These are phyloP conservation scores for Phoma herbarum DNA, from an alignment of 2,329 filamentous ascomycete genomes.

Conservation along the genomic window DNA sequence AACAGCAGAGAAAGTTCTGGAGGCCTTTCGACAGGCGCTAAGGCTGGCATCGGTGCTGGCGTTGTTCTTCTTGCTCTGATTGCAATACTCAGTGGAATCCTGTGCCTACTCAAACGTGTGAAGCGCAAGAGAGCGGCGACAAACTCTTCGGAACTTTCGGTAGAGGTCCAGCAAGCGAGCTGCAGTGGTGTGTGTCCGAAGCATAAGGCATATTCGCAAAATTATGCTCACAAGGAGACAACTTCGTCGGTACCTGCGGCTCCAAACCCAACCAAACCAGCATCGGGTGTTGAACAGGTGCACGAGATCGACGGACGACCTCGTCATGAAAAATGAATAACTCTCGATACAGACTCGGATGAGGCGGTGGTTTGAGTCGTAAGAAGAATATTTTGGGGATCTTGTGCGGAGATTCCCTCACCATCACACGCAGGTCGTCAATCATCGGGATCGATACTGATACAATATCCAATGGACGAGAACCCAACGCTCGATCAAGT, in stretches of 20 bases:
- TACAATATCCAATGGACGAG: too few species aligned
- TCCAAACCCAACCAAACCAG: not conserved
- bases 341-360: not conserved
- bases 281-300: not conserved
- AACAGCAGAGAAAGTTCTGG: not conserved
- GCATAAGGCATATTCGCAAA: not conserved
- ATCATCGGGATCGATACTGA: too few species aligned
- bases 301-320: slow-evolving; percentile 2
- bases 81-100: not conserved
- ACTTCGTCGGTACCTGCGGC: not conserved
- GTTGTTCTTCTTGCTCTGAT: slow-evolving; percentile 1
- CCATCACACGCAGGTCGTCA: too few species aligned
- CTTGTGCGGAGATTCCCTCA: slow-evolving; percentile 10
- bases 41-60: slow-evolving; percentile 4
- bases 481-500: too few species aligned
- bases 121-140: not conserved
- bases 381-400: not conserved
- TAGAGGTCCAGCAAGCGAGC: not conserved
- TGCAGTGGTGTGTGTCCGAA: not conserved
- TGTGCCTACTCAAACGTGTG: slow-evolving; percentile 1
- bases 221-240: not conserved
- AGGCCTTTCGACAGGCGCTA: not conserved
- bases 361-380: not conserved
- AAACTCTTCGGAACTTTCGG: not conserved
- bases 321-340: not conserved